Evolutionary conservation across 441 rosid genomes (phyloP), one percentile per base, ranked within the genome.

Genomic region (Aquilaria agallochum): DNA sequence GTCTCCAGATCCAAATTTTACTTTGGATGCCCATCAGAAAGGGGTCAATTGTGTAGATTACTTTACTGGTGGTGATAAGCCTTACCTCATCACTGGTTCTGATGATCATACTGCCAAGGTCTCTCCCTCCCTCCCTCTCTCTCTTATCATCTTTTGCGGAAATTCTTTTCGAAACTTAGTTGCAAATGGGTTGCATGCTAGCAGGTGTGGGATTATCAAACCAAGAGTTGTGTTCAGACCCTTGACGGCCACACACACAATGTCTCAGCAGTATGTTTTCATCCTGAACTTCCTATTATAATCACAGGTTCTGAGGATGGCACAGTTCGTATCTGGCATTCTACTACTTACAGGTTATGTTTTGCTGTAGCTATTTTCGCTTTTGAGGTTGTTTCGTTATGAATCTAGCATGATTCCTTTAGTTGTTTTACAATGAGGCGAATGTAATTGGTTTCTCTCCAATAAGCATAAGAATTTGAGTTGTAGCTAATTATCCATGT

Each of bases 71-170:
- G 97, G 97, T 63, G 92, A 95, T 77, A 89, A 89, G 68, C 97
- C 96, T 2, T 92, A 86, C 69, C 79, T 95, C 51, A 82, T 91
- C 66, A 89, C 92, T n/a, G 98, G 98, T 60, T 95, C 99, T 60
- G 97, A 92, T 77, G 99, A 92, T 71, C 88, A 83, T 75, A 91
- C 99, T 74, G 94, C 96, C n/a, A 95, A 89, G 96, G 99, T 95
- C 36, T 68, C 61, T 46, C 65, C 63, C 34, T 10, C 15, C 14
- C 44, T 50, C 2, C 11, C 31, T 9, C 36, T 46, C 53, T 71
- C 62, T 44, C 53, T 67, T 62, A 58, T 45, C 14, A 36, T 20
- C 53, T 55, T 55, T 48, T 7, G 52, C 53, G 50, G 15, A 58
- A 58, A 65, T 57, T 34, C 53, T 30, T 67, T 62, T 61, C 58